phyloP scores from a whole-genome alignment of 176 grass and related monocot genomes.

The Typha latifolia region DNA sequence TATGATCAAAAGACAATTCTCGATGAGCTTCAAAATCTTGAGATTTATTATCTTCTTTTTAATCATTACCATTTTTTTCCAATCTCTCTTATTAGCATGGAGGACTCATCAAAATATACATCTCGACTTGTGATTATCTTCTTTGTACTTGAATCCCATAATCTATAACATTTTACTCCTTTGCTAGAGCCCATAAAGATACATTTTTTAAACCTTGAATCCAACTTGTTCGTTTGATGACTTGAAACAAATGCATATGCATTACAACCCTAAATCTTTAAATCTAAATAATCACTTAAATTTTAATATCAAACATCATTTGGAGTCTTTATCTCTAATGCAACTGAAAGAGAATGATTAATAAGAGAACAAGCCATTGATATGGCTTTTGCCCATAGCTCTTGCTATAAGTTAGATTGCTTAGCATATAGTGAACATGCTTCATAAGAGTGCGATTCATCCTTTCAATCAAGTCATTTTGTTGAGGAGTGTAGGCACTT shows the following conservation, averaged over 20 bases:
- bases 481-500: not conserved
- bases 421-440: not conserved
- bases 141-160: not conserved
- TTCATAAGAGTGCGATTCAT: not conserved
- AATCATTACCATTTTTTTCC: too few species aligned
- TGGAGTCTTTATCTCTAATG: not conserved
- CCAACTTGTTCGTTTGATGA: not conserved
- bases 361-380: not conserved
- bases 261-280: not conserved
- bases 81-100: not conserved
- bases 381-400: not conserved
- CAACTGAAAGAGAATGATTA: not conserved
- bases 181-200: not conserved
- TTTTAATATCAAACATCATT: not conserved
- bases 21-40: too few species aligned
- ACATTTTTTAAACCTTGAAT: not conserved
- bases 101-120: too few species aligned
- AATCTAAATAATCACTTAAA: not conserved
- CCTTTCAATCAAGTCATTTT: not conserved
- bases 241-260: not conserved
- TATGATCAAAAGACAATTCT: too few species aligned
- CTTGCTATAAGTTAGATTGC: not conserved
- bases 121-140: not conserved
- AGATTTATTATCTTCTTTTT: too few species aligned
- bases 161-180: not conserved